Evolutionary conservation across 495 filamentous ascomycete species (phyloP).

Genomic region (Aspergillus wentii): DNA sequence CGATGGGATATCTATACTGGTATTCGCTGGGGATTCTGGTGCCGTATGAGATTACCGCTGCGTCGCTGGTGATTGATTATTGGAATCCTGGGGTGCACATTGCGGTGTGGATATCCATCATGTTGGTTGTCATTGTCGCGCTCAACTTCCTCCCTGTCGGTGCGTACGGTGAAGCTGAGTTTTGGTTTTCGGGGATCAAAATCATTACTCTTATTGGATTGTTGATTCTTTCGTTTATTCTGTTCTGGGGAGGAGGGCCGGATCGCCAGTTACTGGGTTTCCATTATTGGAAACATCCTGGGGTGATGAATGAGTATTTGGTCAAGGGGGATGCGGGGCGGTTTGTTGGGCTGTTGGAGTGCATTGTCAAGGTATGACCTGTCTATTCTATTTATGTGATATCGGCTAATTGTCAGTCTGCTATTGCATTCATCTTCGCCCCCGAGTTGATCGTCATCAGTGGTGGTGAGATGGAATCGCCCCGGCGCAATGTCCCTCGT

Average conservation of each 20-base stretch:
- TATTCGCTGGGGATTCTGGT: slow-evolving; percentile 65
- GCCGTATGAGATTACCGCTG: slow-evolving; percentile 61
- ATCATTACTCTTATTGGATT: slow-evolving; percentile 72
- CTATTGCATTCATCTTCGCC: slow-evolving; percentile 53
- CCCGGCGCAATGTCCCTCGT: slow-evolving; percentile 68
- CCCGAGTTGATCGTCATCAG: slow-evolving; percentile 52
- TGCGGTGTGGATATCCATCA: slow-evolving; percentile 69
- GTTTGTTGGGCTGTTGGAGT: slow-evolving; percentile 39
- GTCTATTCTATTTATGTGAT: too few relatives aligned
- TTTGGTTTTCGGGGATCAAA: slow-evolving; percentile 70
- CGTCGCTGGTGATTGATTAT: slow-evolving; percentile 66
- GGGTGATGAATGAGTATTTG: slow-evolving; percentile 51
- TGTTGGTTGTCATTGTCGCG: slow-evolving; percentile 60
- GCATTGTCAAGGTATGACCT: slow-evolving; percentile 43
- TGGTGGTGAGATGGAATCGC: slow-evolving; percentile 70
- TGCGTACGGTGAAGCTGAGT: slow-evolving; percentile 70
- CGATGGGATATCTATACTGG: slow-evolving; percentile 59
- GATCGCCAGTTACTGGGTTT: slow-evolving; percentile 63
- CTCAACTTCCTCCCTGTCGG: slow-evolving; percentile 65
- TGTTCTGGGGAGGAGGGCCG: slow-evolving; percentile 65
- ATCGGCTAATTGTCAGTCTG: too few relatives aligned
- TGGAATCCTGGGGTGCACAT: slow-evolving; percentile 49
- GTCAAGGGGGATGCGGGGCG: slow-evolving; percentile 29
- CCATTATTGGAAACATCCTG: slow-evolving; percentile 66
- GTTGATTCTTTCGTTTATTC: slow-evolving; percentile 62